Conservation (phyloP, 768 basidiomycete genomes). For the Termitomyces sp. region DNA sequence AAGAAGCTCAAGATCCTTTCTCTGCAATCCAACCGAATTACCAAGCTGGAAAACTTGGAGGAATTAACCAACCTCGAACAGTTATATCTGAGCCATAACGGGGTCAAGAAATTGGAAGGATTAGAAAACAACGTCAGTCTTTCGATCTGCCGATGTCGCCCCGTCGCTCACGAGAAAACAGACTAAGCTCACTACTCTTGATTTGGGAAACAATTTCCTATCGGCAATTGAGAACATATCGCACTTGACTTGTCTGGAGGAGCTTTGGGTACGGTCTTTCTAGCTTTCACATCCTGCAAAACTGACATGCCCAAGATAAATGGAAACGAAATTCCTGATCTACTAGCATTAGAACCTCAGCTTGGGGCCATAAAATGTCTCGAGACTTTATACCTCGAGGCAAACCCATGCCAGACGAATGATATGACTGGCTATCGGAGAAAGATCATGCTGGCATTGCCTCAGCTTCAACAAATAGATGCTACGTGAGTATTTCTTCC, state of each 20-base stretch:
- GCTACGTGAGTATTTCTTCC: slow-evolving; percentile 66
- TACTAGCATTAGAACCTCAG: slow-evolving; percentile 63
- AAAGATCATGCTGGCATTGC: slow-evolving; percentile 84
- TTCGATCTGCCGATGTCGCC: neutral
- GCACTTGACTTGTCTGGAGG: slow-evolving; percentile 73
- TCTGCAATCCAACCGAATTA: slow-evolving; percentile 91
- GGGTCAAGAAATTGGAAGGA: slow-evolving; percentile 77
- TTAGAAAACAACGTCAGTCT: slow-evolving; percentile 74
- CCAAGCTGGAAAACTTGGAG: slow-evolving; percentile 79
- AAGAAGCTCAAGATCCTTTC: slow-evolving; percentile 80
- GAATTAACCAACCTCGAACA: slow-evolving; percentile 72
- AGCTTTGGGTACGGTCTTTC: slow-evolving; percentile 80
- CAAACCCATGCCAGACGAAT: slow-evolving; percentile 82
- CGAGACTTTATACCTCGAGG: slow-evolving; percentile 90
- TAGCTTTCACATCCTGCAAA: neutral
- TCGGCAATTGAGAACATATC: slow-evolving; percentile 74
- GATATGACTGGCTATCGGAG: slow-evolving; percentile 79
- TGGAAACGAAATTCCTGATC: slow-evolving; percentile 75
- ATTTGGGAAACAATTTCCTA: slow-evolving; percentile 84
- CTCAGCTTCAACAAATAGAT: slow-evolving; percentile 90
- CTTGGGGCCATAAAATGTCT: slow-evolving; percentile 56
- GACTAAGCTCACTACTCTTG: slow-evolving; percentile 76
- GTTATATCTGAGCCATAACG: slow-evolving; percentile 93
- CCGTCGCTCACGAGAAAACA: slow-evolving; percentile 14
- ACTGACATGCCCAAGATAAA: slow-evolving; percentile 53